A percentile compares a stretch with the other conserved stretches of the same genome.
Conservation (phyloP, 306 rosid genomes). For the Morella rubra region DNA sequence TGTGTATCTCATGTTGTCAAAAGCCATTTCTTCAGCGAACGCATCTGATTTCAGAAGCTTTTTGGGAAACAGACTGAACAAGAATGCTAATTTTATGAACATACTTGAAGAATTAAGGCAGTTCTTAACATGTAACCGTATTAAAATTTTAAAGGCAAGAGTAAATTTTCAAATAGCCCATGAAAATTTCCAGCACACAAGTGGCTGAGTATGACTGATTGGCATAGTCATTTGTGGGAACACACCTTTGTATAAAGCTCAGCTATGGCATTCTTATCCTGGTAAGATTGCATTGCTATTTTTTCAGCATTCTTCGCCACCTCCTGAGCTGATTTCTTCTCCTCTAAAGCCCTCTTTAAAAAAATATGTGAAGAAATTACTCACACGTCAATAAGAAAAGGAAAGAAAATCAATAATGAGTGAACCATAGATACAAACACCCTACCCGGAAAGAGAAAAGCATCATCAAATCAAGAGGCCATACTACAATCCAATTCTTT, state of each 20-base stretch:
- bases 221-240: constrained; percentile 5
- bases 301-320: constrained; percentile 71
- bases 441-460: constrained; percentile 5
- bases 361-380: constrained; percentile 16
- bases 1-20: background rate
- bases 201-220: background rate
- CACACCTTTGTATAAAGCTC: constrained; percentile 81
- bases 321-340: constrained; percentile 68
- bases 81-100: background rate
- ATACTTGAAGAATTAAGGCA: background rate
- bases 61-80: background rate
- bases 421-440: constrained; percentile 10
- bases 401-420: constrained; percentile 10
- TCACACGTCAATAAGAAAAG: constrained; percentile 13
- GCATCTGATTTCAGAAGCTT: background rate
- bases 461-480: background rate
- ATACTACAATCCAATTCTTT: background rate
- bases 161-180: background rate
- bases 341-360: constrained; percentile 82
- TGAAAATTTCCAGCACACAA: background rate
- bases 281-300: constrained; percentile 68
- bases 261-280: constrained; percentile 58
- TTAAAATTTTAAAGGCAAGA: background rate
- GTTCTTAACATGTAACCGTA: background rate
- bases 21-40: background rate